Percentiles rank a stretch among this genome's conserved stretches.
phyloP scores from a whole-genome alignment of 495 filamentous ascomycete species.

The Aspergillus haitiensis region DNA sequence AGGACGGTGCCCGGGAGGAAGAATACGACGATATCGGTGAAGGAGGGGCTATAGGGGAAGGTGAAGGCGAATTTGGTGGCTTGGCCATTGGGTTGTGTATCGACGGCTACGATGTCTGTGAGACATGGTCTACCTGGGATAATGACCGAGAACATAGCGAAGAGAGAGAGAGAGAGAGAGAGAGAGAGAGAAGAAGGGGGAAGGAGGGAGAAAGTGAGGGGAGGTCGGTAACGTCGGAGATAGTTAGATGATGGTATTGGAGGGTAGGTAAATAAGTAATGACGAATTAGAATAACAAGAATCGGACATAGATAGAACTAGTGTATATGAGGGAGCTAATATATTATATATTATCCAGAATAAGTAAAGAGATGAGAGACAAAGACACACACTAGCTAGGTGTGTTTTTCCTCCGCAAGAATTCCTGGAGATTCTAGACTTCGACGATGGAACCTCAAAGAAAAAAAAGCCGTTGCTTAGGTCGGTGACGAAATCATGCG shows the following conservation, averaged over 20 bases:
- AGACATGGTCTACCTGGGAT: slow-evolving; percentile 59
- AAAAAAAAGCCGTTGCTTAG: slow-evolving; percentile 12
- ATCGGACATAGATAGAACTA: not conserved
- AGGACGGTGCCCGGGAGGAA: slow-evolving; percentile 76
- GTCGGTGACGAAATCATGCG: slow-evolving; percentile 28
- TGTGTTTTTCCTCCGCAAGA: not conserved
- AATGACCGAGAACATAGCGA: slow-evolving; percentile 58
- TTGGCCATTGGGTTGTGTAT: slow-evolving; percentile 47
- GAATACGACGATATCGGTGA: slow-evolving; percentile 86
- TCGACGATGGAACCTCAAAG: slow-evolving; percentile 28
- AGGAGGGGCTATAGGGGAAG: slow-evolving; percentile 56
- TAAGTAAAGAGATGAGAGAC: not conserved
- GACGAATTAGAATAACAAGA: not conserved
- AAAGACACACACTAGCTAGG: too few relatives aligned
- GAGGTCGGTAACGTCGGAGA: too few relatives aligned
- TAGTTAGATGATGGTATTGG: not conserved
- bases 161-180: not conserved
- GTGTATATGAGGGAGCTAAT: not conserved
- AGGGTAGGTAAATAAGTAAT: not conserved
- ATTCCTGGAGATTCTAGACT: slow-evolving; percentile 24
- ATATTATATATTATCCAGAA: slow-evolving; percentile 1
- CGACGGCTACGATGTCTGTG: slow-evolving; percentile 58
- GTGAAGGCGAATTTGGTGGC: slow-evolving; percentile 68
- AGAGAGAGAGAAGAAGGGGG: not conserved
- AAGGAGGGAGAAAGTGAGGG: too few relatives aligned